phyloP scores from a whole-genome alignment of 768 basidiomycete genomes.

The Mycena vulgaris region DNA sequence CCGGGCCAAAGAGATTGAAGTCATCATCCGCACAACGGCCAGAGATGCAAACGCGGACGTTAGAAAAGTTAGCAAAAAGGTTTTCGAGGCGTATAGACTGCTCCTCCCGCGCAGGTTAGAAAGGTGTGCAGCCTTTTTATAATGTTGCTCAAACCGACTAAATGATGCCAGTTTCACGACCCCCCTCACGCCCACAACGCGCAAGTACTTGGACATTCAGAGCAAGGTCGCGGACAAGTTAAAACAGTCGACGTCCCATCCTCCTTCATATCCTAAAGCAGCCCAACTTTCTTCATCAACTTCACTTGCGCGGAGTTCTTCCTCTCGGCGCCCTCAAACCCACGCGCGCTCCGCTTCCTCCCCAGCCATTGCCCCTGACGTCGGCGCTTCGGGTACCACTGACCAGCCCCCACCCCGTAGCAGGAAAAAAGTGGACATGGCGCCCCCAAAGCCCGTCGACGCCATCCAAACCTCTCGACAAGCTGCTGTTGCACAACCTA shows the following conservation, averaged over 20 bases:
- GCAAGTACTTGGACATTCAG: conserved; percentile 79
- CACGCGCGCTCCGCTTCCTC: conserved; percentile 37
- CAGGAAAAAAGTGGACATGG: conserved; percentile 15
- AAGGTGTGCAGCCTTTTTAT: conserved; percentile 58
- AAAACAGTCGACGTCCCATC: conserved; percentile 17
- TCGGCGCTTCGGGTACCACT: neutral
- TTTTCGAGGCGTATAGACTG: conserved; percentile 84
- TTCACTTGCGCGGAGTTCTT: conserved; percentile 24
- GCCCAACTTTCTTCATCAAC: conserved; percentile 37
- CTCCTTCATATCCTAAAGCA: conserved; percentile 15
- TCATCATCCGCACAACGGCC: conserved; percentile 75
- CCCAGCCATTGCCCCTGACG: conserved; percentile 27
- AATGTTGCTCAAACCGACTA: conserved; percentile 2
- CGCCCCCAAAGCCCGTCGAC: conserved; percentile 16
- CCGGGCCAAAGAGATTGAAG: conserved; percentile 77
- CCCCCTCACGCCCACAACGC: conserved; percentile 82
- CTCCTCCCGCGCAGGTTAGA: conserved; percentile 79
- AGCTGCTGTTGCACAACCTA: neutral
- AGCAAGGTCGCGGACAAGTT: conserved; percentile 33
- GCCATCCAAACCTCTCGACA: conserved; percentile 18
- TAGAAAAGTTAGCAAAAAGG: conserved; percentile 74
- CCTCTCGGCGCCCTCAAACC: conserved; percentile 29
- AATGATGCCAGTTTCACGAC: conserved; percentile 71
- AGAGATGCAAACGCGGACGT: conserved; percentile 85
- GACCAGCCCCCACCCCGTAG: conserved; percentile 12